Percentiles rank a stretch among this genome's conserved stretches.
Evolutionary conservation across 2,329 filamentous ascomycete genomes (phyloP).

Genomic region (Trichoderma arundinaceum): DNA sequence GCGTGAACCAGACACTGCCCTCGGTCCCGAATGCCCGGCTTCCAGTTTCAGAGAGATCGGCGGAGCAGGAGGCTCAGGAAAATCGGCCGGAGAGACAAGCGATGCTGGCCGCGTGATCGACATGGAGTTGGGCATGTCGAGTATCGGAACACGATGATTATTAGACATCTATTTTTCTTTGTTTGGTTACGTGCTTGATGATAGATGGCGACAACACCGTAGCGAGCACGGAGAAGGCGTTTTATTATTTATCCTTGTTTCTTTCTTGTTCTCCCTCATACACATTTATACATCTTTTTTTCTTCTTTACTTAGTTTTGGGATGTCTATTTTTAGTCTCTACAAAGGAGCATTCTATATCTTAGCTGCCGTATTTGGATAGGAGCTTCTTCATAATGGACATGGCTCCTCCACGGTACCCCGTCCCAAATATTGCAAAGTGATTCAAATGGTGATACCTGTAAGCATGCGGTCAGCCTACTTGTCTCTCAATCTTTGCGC

Average conservation of each 20-base stretch:
- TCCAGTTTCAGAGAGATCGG: conserved; percentile 37
- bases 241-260: conserved; percentile 1
- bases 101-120: conserved; percentile 47
- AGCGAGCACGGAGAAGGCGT: conserved; percentile 31
- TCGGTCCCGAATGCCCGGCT: conserved; percentile 45
- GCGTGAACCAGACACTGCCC: conserved; percentile 39
- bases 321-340: not conserved
- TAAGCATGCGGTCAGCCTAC: conserved; percentile 33
- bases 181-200: conserved; percentile 15
- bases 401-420: conserved; percentile 78
- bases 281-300: not conserved
- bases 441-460: conserved; percentile 89
- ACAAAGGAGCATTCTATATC: not conserved
- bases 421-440: conserved; percentile 82
- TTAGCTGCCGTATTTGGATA: conserved; percentile 69
- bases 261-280: not conserved
- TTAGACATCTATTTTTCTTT: conserved; percentile 8
- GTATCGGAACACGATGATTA: not conserved
- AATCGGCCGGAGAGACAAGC: conserved; percentile 45
- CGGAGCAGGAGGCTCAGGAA: conserved; percentile 33
- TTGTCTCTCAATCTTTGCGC: not conserved
- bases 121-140: conserved; percentile 4
- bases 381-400: conserved; percentile 76
- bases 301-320: conserved; percentile 26
- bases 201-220: conserved; percentile 31